These are phyloP conservation scores for Articulospora tetracladia DNA, from an alignment of 495 filamentous ascomycete species.

Conservation along the genomic window DNA sequence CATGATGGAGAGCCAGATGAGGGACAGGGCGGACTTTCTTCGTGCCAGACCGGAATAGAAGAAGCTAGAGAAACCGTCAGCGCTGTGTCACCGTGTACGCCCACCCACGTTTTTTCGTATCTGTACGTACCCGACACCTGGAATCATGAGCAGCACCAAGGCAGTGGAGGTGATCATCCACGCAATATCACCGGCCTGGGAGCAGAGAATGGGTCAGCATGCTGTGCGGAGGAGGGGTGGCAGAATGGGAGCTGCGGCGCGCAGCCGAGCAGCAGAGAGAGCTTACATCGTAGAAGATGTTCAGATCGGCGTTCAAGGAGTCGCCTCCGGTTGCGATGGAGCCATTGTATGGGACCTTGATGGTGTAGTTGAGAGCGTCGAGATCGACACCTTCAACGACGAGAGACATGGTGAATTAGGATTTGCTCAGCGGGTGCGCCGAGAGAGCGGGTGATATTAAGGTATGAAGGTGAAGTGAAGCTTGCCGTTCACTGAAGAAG, in stretches of 20 bases:
- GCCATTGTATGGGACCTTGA: constrained; percentile 55
- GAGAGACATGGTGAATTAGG: constrained; percentile 18
- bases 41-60: constrained; percentile 99
- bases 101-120: constrained; percentile 17
- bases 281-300: constrained; percentile 74
- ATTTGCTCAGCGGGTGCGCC: background rate
- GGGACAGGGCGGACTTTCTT: constrained; percentile 88
- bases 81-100: background rate
- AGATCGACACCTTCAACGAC: constrained; percentile 31
- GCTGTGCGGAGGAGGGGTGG: background rate
- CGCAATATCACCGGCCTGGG: constrained; percentile 80
- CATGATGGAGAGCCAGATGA: constrained; percentile 98
- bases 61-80: constrained; percentile 51
- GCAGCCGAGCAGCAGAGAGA: background rate
- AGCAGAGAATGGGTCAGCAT: background rate
- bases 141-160: constrained; percentile 96
- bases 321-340: constrained; percentile 65
- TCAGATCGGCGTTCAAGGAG: constrained; percentile 69
- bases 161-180: constrained; percentile 88
- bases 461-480: background rate
- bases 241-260: background rate
- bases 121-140: constrained; percentile 67
- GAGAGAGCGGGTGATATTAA: background rate
- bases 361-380: constrained; percentile 42
- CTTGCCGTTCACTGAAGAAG: background rate